Conservation (phyloP, 176 grass and related monocot species). For the Hordeum vulgare region DNA sequence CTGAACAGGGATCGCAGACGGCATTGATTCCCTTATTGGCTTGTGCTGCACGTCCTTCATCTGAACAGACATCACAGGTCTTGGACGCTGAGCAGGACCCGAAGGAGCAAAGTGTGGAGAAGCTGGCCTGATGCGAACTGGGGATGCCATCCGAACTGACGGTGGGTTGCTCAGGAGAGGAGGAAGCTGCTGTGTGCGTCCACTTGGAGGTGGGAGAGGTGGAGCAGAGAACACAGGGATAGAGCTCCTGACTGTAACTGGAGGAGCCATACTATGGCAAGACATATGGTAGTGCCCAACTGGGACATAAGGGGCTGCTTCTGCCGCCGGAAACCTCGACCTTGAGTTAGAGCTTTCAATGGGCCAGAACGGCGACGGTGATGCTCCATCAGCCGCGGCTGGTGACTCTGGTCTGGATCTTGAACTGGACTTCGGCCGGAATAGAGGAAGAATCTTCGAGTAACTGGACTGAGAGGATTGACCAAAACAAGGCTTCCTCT, state of each 20-base stretch:
- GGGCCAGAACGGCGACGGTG: constrained; percentile 11
- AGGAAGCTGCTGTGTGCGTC: constrained; percentile 50
- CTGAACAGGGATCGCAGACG: constrained; percentile 48
- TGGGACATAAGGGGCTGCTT: constrained; percentile 89
- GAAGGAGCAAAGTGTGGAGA: constrained; percentile 60
- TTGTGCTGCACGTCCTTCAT: constrained; percentile 48
- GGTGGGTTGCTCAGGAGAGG: constrained; percentile 58
- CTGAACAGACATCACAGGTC: constrained; percentile 45
- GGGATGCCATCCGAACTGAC: constrained; percentile 70
- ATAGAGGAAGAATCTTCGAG: constrained; percentile 92
- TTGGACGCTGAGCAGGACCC: constrained; percentile 22
- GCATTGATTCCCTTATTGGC: constrained; percentile 6
- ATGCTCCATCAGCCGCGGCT: constrained; percentile 28
- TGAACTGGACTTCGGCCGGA: constrained; percentile 61
- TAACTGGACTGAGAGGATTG: constrained; percentile 59
- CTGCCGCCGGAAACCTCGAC: constrained; percentile 67
- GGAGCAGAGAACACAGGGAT: constrained; percentile 98
- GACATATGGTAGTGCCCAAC: constrained; percentile 59
- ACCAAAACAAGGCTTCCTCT: constrained; percentile 45
- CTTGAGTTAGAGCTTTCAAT: constrained; percentile 33
- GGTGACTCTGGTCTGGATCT: constrained; percentile 57
- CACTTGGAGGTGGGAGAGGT: constrained; percentile 61
- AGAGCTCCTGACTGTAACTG: constrained; percentile 84
- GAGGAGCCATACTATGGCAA: constrained; percentile 88
- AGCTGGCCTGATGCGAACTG: constrained; percentile 69